phyloP scores from a whole-genome alignment of 169 alveolate species.

The Plasmodium sp. region DNA sequence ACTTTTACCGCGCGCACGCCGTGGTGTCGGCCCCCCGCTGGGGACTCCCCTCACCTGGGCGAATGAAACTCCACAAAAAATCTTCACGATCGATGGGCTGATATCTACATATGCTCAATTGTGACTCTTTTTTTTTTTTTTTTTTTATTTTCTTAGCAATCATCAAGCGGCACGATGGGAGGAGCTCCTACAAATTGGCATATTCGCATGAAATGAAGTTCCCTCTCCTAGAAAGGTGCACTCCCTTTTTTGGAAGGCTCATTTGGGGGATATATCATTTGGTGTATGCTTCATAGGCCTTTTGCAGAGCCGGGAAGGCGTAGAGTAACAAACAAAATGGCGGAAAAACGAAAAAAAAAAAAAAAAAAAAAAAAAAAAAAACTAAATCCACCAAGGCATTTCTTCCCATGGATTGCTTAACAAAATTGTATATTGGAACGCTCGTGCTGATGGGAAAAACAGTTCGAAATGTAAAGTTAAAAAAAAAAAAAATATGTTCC shows the following conservation, averaged over 20 bases:
- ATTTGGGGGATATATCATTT: not conserved
- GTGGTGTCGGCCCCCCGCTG: not conserved
- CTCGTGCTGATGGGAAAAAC: not conserved
- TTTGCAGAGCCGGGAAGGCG: not conserved
- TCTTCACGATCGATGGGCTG: not conserved
- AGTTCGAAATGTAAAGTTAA: not conserved
- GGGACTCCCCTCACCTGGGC: not conserved
- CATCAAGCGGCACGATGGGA: not conserved
- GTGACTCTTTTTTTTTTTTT: not conserved
- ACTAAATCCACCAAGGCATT: not conserved
- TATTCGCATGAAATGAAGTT: not conserved
- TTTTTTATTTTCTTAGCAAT: not conserved
- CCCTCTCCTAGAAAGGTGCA: not conserved
- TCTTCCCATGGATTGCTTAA: not conserved
- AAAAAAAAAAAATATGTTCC: not conserved
- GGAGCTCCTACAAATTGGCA: not conserved
- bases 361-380: not conserved
- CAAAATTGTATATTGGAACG: not conserved
- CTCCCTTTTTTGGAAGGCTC: not conserved
- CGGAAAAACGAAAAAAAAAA: not conserved
- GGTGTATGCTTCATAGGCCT: not conserved
- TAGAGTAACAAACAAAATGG: not conserved
- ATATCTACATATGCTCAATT: not conserved
- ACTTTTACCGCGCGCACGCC: not conserved
- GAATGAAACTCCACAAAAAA: not conserved